These are phyloP conservation scores for Helicosporidium sp. DNA, from an alignment of 139 green algal genomes.

Conservation along the genomic window DNA sequence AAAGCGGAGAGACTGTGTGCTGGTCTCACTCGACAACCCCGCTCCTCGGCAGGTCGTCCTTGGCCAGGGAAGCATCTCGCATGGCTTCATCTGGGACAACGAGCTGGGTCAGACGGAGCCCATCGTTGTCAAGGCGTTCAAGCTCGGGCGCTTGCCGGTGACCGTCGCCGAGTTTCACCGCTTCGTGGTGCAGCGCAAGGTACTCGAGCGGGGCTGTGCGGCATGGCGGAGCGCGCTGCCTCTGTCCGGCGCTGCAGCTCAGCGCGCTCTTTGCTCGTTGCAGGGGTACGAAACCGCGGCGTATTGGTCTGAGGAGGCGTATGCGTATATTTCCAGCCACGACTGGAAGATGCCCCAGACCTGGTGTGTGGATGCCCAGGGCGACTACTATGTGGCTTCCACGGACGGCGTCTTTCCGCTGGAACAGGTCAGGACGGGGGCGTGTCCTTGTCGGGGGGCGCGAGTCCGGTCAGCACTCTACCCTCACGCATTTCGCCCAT, in stretches of 20 bases:
- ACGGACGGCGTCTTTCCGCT: constrained; percentile 11
- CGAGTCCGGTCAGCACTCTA: no score
- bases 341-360: background rate
- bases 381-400: constrained; percentile 21
- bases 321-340: background rate
- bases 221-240: no score
- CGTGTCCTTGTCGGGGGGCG: no score
- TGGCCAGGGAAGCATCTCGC: constrained; percentile 13
- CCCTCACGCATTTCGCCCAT: no score
- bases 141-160: constrained; percentile 15
- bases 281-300: no score
- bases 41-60: constrained; percentile 16
- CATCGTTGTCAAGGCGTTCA: constrained; percentile 7
- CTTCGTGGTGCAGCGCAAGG: constrained; percentile 18
- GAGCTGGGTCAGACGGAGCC: constrained; percentile 16
- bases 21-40: no score
- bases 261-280: no score
- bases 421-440: constrained; percentile 3
- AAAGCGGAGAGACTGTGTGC: no score
- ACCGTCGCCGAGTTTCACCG: constrained; percentile 25
- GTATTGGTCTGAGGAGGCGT: constrained; percentile 2
- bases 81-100: constrained; percentile 40
- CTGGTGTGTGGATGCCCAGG: background rate
- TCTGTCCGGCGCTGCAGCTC: no score
- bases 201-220: background rate